These are phyloP conservation scores for Penicillium paxilli DNA, from an alignment of 495 filamentous ascomycete genomes.

Conservation along the genomic window DNA sequence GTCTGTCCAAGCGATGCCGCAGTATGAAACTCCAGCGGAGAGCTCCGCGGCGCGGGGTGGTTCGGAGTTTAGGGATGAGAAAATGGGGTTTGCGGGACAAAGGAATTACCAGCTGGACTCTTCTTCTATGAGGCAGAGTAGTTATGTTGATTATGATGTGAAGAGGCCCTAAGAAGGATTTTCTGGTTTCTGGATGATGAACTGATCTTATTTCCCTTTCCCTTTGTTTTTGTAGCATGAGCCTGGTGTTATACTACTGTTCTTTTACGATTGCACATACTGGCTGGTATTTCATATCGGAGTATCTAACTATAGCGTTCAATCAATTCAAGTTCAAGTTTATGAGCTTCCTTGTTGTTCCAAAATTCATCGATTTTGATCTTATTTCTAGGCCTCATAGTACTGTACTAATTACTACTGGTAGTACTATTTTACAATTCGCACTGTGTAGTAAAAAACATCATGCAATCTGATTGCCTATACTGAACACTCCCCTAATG, in stretches of 20 bases:
- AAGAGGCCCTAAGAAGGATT: slow-evolving; percentile 37
- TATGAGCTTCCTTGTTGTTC: too few species aligned
- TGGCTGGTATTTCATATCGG: too few species aligned
- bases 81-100: slow-evolving; percentile 48
- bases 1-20: slow-evolving; percentile 20
- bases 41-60: slow-evolving; percentile 5
- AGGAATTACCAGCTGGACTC: slow-evolving; percentile 31
- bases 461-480: slow-evolving; percentile 1
- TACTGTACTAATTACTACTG: too few species aligned
- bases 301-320: too few species aligned
- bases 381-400: too few species aligned
- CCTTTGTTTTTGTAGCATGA: neutral
- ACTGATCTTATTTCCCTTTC: slow-evolving; percentile 1
- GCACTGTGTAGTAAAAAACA: too few species aligned
- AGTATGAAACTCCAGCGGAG: slow-evolving; percentile 23
- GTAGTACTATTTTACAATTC: too few species aligned
- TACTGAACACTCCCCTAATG: slow-evolving; percentile 5
- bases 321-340: too few species aligned
- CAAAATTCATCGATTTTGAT: too few species aligned
- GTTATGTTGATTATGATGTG: slow-evolving; percentile 40
- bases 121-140: slow-evolving; percentile 31
- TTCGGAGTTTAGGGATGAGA: slow-evolving; percentile 36
- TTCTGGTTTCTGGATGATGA: neutral
- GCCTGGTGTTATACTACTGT: neutral
- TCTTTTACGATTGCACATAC: neutral